Base-by-base conservation (phyloP, 331 rosid genomes). In the Quercus lobata region DNA sequence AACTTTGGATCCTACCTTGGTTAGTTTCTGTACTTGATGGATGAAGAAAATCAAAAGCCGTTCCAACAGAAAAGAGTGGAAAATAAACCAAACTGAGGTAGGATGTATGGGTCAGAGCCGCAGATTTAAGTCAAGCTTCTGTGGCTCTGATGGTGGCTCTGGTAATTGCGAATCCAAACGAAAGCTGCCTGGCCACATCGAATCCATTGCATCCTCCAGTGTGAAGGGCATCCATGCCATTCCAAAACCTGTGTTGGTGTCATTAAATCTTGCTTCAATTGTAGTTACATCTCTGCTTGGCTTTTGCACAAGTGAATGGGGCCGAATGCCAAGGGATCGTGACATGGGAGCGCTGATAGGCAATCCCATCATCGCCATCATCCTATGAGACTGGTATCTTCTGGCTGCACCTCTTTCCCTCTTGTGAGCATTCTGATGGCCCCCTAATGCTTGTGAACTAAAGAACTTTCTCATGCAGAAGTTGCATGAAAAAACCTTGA, bases 391-490 rank as follows among this genome's bases (percentile, higher is more conserved):
- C 69, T 90, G 98, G 76, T 87, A 90, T 86, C 93, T 93, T 86
- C 92, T 90, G 7, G 94, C 91, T 57, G 95, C 99, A 18, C 98
- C 97, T 84, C 99, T 88, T 74, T 93, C 98, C 73, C 98, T 93
- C 84, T 93, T 93, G 86, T 96, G 98, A 19, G 98, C 99, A 66
- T 96, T 96, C 80, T 93, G 98, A 79, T 93, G 99, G 53, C 98
- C 99, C 35, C 99, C 99, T 77, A 96, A 80, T 57, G 99, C 99
- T 57, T 96, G 99, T 69, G 99, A 96, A 53, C 97, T 93, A 57
- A 76, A 89, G 87, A 96, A 96, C 87, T 92, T 89, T 75, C 97
- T 93, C 93, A 88, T 89, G 89, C 99, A 93, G 88, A 93, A 96
- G 87, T 96, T 96, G 80, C 99, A 96, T 5, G 98, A 96, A 69